These are phyloP conservation scores for Xylaria bambusicola DNA, from an alignment of 495 filamentous ascomycete species.

Conservation along the genomic window DNA sequence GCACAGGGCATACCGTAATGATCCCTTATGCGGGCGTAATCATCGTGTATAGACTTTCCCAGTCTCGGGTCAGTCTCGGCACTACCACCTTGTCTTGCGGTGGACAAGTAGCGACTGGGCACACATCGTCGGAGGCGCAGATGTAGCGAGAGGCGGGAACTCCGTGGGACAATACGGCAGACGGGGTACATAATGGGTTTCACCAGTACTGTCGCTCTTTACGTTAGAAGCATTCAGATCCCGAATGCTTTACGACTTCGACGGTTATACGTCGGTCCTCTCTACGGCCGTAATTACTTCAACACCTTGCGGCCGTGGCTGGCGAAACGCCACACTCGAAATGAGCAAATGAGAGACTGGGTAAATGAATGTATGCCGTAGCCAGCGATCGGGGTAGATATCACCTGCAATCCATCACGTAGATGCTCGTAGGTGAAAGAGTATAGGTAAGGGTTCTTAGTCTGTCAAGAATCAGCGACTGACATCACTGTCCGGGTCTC, in stretches of 20 bases:
- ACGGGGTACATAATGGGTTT: slow-evolving; percentile 1
- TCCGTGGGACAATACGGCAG: not conserved
- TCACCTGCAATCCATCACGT: not conserved
- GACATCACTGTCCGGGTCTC: no score
- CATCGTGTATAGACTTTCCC: slow-evolving; percentile 71
- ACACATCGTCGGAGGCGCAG: slow-evolving; percentile 6
- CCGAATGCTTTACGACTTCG: not conserved
- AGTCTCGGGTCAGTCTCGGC: slow-evolving; percentile 58
- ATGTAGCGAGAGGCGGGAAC: not conserved
- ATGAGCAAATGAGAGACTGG: not conserved
- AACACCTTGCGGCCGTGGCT: no score
- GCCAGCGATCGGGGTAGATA: not conserved
- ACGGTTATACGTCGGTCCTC: no score
- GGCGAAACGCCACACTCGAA: not conserved
- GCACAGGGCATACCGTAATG: slow-evolving; percentile 59
- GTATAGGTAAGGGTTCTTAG: no score
- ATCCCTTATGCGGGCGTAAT: slow-evolving; percentile 71
- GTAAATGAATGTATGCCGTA: not conserved
- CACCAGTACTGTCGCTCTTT: not conserved
- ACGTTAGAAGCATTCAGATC: not conserved
- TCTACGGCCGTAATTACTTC: no score
- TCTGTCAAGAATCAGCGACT: no score
- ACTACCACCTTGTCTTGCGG: slow-evolving; percentile 28
- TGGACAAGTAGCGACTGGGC: slow-evolving; percentile 2
- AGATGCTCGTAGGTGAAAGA: no score